A percentile compares a stretch with the other conserved stretches of the same genome.
These are phyloP conservation scores for Pneumocystis carinii DNA, from an alignment of 1,139 yeast species.

Conservation along the genomic window DNA sequence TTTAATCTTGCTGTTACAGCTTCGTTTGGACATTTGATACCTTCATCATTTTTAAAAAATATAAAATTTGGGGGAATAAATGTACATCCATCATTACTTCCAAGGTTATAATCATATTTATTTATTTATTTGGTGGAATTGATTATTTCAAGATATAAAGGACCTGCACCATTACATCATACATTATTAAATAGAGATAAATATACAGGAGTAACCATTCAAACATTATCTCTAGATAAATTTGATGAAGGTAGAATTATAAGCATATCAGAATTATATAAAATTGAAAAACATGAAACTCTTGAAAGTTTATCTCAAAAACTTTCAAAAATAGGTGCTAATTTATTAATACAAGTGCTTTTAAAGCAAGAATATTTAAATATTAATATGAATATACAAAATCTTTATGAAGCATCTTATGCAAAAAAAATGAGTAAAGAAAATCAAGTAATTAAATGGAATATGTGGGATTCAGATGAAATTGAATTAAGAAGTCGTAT, in stretches of 20 bases:
- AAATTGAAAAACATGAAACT: slow-evolving; percentile 9
- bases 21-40: slow-evolving; percentile 73
- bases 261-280: slow-evolving; percentile 34
- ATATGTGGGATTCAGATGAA: neutral
- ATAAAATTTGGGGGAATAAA: slow-evolving; percentile 59
- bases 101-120: slow-evolving; percentile 22
- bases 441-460: slow-evolving; percentile 1
- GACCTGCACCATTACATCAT: slow-evolving; percentile 81
- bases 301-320: slow-evolving; percentile 7
- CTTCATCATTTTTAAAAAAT: slow-evolving; percentile 36
- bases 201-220: slow-evolving; percentile 72
- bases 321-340: slow-evolving; percentile 15
- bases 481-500: neutral
- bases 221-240: slow-evolving; percentile 71
- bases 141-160: slow-evolving; percentile 36
- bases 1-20: slow-evolving; percentile 72
- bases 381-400: neutral
- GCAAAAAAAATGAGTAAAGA: neutral
- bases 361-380: neutral
- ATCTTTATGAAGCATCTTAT: neutral
- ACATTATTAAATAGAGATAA: slow-evolving; percentile 52
- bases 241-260: slow-evolving; percentile 71
- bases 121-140: neutral
- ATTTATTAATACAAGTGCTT: slow-evolving; percentile 11
- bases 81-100: slow-evolving; percentile 85